phyloP scores from a whole-genome alignment of 352 stramenopile species.

The Phytophthora capsici region DNA sequence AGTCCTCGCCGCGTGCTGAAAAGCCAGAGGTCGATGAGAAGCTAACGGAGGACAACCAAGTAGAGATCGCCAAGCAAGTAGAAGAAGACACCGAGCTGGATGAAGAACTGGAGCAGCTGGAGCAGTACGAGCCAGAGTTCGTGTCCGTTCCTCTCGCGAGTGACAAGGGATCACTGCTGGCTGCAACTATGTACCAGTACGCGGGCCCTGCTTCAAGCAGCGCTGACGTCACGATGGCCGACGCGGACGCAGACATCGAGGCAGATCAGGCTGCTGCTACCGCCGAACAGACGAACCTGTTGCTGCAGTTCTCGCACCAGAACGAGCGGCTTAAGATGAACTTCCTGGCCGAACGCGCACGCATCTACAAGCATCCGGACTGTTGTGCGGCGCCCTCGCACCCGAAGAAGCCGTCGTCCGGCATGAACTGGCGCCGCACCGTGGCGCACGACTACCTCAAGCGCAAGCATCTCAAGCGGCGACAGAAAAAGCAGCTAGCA shows the following conservation, averaged over 20 bases:
- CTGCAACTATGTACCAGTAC: constrained; percentile 58
- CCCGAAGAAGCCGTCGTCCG: constrained; percentile 34
- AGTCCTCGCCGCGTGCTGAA: constrained; percentile 1
- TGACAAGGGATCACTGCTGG: constrained; percentile 47
- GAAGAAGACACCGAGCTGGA: constrained; percentile 35
- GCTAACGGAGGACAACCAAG: constrained; percentile 13
- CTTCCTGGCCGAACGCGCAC: constrained; percentile 50
- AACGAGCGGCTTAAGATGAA: constrained; percentile 60
- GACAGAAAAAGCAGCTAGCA: constrained; percentile 71
- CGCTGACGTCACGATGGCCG: constrained; percentile 2
- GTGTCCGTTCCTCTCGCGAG: constrained; percentile 42
- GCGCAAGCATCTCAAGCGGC: constrained; percentile 76
- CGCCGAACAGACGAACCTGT: constrained; percentile 45
- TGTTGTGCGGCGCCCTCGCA: constrained; percentile 39
- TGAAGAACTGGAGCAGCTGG: constrained; percentile 44
- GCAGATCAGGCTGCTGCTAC: constrained; percentile 11
- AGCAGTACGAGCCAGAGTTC: constrained; percentile 53
- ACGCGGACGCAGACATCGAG: constrained; percentile 15
- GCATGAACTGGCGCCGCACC: constrained; percentile 59
- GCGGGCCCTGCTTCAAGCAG: neutral
- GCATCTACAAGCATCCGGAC: constrained; percentile 54
- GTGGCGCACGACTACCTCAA: constrained; percentile 61
- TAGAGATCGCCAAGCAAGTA: constrained; percentile 3
- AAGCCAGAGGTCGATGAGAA: neutral
- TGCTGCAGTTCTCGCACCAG: constrained; percentile 57